Percentiles rank a stretch among this genome's conserved stretches.
Evolutionary conservation across 768 basidiomycete genomes (phyloP).

Genomic region (Nidula microcarpa): DNA sequence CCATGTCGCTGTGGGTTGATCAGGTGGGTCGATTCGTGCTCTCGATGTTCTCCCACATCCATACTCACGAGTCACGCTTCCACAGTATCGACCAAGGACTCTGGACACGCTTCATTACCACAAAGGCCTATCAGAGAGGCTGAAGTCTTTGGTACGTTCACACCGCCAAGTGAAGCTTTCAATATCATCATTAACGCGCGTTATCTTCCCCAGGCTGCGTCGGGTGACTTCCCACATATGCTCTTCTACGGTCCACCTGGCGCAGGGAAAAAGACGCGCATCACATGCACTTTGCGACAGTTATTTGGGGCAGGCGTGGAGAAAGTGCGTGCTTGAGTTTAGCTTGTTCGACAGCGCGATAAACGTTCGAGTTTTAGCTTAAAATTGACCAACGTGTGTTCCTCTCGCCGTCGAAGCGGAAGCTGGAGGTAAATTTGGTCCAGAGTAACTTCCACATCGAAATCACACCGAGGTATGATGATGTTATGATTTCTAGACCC

Average conservation of each 20-base stretch:
- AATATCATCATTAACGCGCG: too few relatives aligned
- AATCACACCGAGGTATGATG: slow-evolving; percentile 83
- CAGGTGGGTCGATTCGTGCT: slow-evolving; percentile 30
- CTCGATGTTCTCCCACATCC: neutral
- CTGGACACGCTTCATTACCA: slow-evolving; percentile 92
- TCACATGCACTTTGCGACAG: slow-evolving; percentile 83
- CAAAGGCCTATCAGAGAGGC: slow-evolving; percentile 67
- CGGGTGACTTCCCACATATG: slow-evolving; percentile 96
- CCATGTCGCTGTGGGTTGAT: slow-evolving; percentile 73
- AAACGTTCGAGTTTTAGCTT: slow-evolving; percentile 46
- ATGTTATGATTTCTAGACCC: slow-evolving; percentile 11
- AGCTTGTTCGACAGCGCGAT: neutral
- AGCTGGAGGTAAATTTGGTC: slow-evolving; percentile 94
- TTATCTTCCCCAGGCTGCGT: slow-evolving; percentile 54
- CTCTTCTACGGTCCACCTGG: slow-evolving; percentile 97
- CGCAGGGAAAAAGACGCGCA: slow-evolving; percentile 97
- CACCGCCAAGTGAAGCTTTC: neutral
- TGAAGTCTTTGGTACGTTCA: slow-evolving; percentile 69
- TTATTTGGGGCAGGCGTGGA: slow-evolving; percentile 91
- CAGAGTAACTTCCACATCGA: slow-evolving; percentile 98
- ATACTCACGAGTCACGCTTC: slow-evolving; percentile 1
- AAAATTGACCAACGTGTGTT: slow-evolving; percentile 98
- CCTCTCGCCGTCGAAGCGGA: slow-evolving; percentile 88
- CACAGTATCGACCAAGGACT: slow-evolving; percentile 78
- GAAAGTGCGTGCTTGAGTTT: slow-evolving; percentile 65